Evolutionary conservation across 1,139 yeast genomes (phyloP).

Genomic region (Kurtzmaniella quercitrusa): DNA sequence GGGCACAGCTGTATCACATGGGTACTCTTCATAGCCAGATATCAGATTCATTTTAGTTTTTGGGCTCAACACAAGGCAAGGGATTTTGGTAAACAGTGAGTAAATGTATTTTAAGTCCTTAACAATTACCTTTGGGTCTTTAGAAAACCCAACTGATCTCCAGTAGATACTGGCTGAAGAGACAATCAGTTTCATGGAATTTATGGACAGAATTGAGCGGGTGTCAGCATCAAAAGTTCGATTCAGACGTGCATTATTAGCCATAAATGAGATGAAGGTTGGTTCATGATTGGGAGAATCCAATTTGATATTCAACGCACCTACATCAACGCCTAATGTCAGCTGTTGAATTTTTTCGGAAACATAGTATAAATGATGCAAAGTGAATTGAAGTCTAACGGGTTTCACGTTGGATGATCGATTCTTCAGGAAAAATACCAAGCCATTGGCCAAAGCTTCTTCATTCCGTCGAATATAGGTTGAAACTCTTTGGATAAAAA

Average conservation of each 20-base stretch:
- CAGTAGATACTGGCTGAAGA: conserved; percentile 44
- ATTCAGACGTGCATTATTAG: conserved; percentile 41
- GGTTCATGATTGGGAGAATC: conserved; percentile 59
- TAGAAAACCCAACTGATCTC: conserved; percentile 33
- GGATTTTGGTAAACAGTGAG: conserved; percentile 64
- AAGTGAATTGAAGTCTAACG: conserved; percentile 50
- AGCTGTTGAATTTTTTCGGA: conserved; percentile 55
- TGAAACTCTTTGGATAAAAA: conserved; percentile 39
- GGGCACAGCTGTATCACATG: conserved; percentile 69
- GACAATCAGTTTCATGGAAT: conserved; percentile 56
- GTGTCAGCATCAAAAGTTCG: conserved; percentile 53
- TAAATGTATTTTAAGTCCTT: conserved; percentile 56
- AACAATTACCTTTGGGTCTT: conserved; percentile 40
- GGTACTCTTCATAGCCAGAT: conserved; percentile 63
- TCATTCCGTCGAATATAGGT: conserved; percentile 40
- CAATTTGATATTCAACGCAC: conserved; percentile 57
- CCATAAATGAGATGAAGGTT: conserved; percentile 50
- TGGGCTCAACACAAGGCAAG: conserved; percentile 58
- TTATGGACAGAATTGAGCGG: conserved; percentile 58
- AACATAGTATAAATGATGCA: conserved; percentile 61
- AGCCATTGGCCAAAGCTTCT: conserved; percentile 44
- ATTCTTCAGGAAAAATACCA: conserved; percentile 37
- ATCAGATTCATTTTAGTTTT: conserved; percentile 55
- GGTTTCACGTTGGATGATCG: conserved; percentile 39
- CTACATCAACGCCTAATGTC: conserved; percentile 53